Base-by-base conservation (phyloP, 2,329 filamentous ascomycete species). In the Bipolaris zeicola region DNA sequence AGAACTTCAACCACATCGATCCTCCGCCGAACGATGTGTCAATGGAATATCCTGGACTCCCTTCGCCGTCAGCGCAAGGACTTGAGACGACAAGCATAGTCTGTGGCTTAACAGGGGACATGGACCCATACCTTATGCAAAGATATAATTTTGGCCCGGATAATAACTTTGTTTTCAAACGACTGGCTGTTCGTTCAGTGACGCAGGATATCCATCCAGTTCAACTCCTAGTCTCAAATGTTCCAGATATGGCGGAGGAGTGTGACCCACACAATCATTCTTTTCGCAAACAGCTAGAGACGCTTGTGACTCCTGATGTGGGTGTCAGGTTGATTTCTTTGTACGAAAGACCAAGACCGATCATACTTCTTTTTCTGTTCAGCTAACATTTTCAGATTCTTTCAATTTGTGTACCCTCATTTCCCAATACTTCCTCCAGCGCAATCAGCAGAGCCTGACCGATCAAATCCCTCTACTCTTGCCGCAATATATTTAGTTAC, bases 391-490 rank as follows among this genome's bases (percentile, higher is more conserved):
- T 16, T 13, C 6, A 47, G 45, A 26, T 47, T 47, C 20, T 47
- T 38, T 47, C 45, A 24, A 26, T 47, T 47, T 20, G 45, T 47
- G 37, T 47, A 38, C 20, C 45, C 45, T 8, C 45, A 47, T 38
- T 37, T 47, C 3, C 45, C 45, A 47, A 28, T 47, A 11, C 18
- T 47, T 37, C 6, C 33, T 47, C 45, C 18, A 16, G 20, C 13
- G 5, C 20, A 47, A 16, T 8, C 45, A 47, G 13, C n/a, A 11
- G 33, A 47, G 33, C 45, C 45, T 3, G 33, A 37, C 20, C 33
- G 33, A 47, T 47, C 45, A 10, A 47, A 47, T 16, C 45, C 45
- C 18, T 37, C 33, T 24, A 36, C 8, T 26, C 45, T 47, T 26
- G 45, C 45, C 11, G 45, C 33, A 38, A 31, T 47, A 37, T 47